Base-by-base conservation (phyloP, 2,329 filamentous ascomycete genomes). In the Bimuria novae-zelandiae region DNA sequence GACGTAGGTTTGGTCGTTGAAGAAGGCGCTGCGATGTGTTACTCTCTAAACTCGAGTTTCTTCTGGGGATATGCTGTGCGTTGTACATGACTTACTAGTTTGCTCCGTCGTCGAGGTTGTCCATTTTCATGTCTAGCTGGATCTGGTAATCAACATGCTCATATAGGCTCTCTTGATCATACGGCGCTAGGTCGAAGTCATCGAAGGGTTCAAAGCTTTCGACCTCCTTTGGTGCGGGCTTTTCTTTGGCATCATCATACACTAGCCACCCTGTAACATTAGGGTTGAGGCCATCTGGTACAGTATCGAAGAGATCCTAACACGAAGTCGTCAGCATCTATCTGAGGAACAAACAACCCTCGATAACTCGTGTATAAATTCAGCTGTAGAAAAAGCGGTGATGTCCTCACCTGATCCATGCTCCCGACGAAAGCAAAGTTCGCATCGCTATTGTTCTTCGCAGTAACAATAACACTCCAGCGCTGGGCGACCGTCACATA, bases 1-100 rank as follows among this genome's bases (percentile, higher is more conserved):
- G 3, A 83, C 82, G 70, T 92, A 96, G 25, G 89, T 90, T 57
- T 90, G 84, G 71, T 89, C 86, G 77, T 93, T 92, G 73, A 80
- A 79, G 65, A 79, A 79, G 17, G 78, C 78, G 53, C 73, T 76
- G 25, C 8, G 4, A 19, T 36, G 44, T 54, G 53, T 57, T n/a
- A 46, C 7, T 25, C 23, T 12, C 39, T 37, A 3, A 16, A 16
- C 7, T 2, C 16, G 25, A 7, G 3, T 22, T 29, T n/a, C n/a
- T n/a, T n/a, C n/a, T n/a, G n/a, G n/a, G n/a, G n/a, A n/a, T n/a
- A n/a, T n/a, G 8, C 1, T 12, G 4, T 4, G 8, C 10, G 17
- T 5, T 16, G 36, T 10, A 8, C 5, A 35, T 4, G 11, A 67
- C 78, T 69, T 70, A 84, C 83, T 90, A 90, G 72, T 78, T 80